phyloP scores from a whole-genome alignment of 2,329 filamentous ascomycete species.

The Camillea tinctor region DNA sequence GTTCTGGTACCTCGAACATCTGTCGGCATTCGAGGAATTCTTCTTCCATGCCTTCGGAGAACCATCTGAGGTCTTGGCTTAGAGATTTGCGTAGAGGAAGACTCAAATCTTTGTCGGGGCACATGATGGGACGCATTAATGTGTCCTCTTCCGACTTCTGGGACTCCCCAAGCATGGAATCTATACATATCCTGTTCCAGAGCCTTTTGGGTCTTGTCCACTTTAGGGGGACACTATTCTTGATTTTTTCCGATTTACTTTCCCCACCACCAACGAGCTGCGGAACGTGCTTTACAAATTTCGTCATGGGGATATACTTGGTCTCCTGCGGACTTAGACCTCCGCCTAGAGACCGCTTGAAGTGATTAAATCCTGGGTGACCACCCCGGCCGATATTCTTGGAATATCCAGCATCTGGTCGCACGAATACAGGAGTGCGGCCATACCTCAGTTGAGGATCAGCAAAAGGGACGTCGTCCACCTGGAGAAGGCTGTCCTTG shows the following conservation, averaged over 20 bases:
- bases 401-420: neutral
- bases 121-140: neutral
- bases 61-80: neutral
- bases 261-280: neutral
- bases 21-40: neutral
- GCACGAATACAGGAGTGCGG: neutral
- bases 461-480: neutral
- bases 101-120: neutral
- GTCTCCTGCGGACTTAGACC: neutral
- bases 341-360: neutral
- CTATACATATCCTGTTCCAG: neutral
- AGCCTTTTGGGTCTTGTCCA: neutral
- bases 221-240: neutral
- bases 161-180: neutral
- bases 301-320: neutral
- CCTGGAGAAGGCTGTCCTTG: neutral
- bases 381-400: neutral
- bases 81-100: neutral
- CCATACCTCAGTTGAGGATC: neutral
- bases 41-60: neutral
- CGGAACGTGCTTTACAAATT: neutral
- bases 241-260: neutral
- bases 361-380: neutral
- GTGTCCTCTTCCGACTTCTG: neutral
- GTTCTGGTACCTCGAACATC: too few relatives aligned